Conservation (phyloP, 768 basidiomycete genomes). For the Naganishia antarctica region DNA sequence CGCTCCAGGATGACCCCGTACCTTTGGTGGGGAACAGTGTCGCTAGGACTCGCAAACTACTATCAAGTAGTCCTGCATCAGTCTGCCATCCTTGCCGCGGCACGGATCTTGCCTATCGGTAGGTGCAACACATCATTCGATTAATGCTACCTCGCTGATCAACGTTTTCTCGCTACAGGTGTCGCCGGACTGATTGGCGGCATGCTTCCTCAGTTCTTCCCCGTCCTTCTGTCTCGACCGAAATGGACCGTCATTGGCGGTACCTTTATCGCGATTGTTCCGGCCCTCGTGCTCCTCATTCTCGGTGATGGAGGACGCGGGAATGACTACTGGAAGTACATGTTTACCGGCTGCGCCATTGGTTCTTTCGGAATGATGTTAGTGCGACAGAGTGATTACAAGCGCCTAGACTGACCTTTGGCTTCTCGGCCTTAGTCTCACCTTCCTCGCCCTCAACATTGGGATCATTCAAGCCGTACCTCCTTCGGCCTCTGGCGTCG, state of each 20-base stretch:
- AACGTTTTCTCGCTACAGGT: background rate
- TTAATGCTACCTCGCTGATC: no score
- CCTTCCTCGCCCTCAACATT: conserved; percentile 28
- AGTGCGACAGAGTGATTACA: background rate
- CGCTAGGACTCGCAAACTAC: conserved; percentile 14
- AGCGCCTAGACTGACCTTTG: background rate
- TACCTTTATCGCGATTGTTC: conserved; percentile 4
- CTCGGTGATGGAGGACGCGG: conserved; percentile 41
- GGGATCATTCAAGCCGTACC: conserved; percentile 40
- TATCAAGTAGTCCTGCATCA: conserved; percentile 17
- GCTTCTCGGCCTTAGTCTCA: background rate
- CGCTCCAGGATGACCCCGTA: conserved; percentile 33
- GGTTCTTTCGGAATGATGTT: conserved; percentile 25
- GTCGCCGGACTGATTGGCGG: conserved; percentile 26
- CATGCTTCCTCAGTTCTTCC: conserved; percentile 15
- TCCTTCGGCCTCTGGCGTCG: conserved; percentile 42
- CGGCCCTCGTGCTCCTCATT: conserved; percentile 35
- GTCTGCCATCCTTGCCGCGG: conserved; percentile 23
- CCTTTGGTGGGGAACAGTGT: conserved; percentile 40
- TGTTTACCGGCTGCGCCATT: conserved; percentile 40
- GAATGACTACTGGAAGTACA: conserved; percentile 42
- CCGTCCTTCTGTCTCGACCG: conserved; percentile 8
- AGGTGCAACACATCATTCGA: no score
- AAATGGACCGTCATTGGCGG: conserved; percentile 23
- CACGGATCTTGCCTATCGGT: conserved; percentile 22